Conservation (phyloP, 75 land plant genomes). For the Sequoia sempervirens region DNA sequence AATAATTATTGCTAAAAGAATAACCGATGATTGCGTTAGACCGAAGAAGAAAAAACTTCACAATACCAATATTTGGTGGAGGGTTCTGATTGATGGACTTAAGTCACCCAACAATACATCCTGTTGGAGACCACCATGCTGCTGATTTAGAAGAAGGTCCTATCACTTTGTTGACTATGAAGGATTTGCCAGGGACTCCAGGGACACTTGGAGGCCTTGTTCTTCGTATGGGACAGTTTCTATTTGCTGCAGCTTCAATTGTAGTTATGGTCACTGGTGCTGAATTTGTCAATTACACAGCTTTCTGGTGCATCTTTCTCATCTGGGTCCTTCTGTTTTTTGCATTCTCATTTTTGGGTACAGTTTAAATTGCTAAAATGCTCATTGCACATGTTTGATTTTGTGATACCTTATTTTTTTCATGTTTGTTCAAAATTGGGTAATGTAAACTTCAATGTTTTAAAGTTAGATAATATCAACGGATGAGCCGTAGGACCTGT, state of each 20-base stretch:
- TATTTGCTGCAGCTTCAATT: conserved; percentile 62
- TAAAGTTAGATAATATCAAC: background rate
- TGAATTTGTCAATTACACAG: conserved; percentile 68
- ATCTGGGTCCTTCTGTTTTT: background rate
- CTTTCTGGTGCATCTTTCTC: conserved; percentile 55
- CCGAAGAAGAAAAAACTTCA: too few species aligned
- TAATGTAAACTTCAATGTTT: background rate
- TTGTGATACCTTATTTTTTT: too few species aligned
- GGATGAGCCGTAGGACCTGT: background rate
- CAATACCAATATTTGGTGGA: background rate
- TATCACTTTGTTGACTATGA: conserved; percentile 24
- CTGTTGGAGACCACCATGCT: conserved; percentile 4
- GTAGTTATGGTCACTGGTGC: conserved; percentile 56
- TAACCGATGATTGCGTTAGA: too few species aligned
- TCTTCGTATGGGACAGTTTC: conserved; percentile 50
- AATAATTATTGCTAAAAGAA: too few species aligned
- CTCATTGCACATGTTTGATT: background rate
- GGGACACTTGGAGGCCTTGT: conserved; percentile 61
- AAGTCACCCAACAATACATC: background rate
- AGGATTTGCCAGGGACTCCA: conserved; percentile 64
- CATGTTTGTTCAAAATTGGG: background rate
- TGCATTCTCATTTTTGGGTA: background rate
- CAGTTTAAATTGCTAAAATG: background rate
- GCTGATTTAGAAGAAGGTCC: conserved; percentile 5
- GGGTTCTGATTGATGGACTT: background rate